Percentiles rank a stretch among this genome's conserved stretches.
These are phyloP conservation scores for Dioszegia aurantiaca DNA, from an alignment of 768 basidiomycete genomes.

Conservation along the genomic window DNA sequence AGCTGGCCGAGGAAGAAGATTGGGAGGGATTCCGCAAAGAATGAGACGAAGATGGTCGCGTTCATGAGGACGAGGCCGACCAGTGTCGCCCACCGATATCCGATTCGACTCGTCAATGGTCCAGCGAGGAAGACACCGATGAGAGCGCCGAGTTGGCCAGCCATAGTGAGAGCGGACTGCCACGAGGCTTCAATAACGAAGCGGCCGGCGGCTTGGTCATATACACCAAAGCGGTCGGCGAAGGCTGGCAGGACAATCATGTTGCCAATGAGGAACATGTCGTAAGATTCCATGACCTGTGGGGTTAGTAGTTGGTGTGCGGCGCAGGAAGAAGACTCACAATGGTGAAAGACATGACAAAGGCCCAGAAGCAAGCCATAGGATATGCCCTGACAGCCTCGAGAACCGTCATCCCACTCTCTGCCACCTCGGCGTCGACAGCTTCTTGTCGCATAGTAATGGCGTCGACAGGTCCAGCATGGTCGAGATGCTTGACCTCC, in stretches of 20 bases:
- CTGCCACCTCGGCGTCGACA: constrained; percentile 37
- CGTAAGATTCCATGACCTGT: constrained; percentile 34
- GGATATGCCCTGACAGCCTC: constrained; percentile 43
- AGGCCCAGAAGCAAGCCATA: constrained; percentile 47
- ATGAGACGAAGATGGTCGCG: constrained; percentile 19
- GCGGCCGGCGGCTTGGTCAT: not conserved
- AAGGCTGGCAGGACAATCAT: constrained; percentile 36
- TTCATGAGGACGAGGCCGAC: no score
- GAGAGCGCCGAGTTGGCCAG: constrained; percentile 38
- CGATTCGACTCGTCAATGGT: constrained; percentile 36
- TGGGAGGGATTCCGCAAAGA: constrained; percentile 16
- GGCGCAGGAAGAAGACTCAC: constrained; percentile 7
- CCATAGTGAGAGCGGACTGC: constrained; percentile 35
- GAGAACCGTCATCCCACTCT: constrained; percentile 38
- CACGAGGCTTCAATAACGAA: constrained; percentile 33
- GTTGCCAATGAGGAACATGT: constrained; percentile 40
- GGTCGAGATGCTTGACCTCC: not conserved
- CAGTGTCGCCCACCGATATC: constrained; percentile 39
- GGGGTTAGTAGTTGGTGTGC: no score
- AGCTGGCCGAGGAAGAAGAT: constrained; percentile 21
- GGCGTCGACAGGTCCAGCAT: not conserved
- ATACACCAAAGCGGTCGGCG: constrained; percentile 9
- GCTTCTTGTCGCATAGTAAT: constrained; percentile 26
- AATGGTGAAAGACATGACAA: constrained; percentile 28
- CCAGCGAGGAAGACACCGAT: constrained; percentile 43